Conservation (phyloP, 2,329 filamentous ascomycete species). For the Passalora sequoiae region DNA sequence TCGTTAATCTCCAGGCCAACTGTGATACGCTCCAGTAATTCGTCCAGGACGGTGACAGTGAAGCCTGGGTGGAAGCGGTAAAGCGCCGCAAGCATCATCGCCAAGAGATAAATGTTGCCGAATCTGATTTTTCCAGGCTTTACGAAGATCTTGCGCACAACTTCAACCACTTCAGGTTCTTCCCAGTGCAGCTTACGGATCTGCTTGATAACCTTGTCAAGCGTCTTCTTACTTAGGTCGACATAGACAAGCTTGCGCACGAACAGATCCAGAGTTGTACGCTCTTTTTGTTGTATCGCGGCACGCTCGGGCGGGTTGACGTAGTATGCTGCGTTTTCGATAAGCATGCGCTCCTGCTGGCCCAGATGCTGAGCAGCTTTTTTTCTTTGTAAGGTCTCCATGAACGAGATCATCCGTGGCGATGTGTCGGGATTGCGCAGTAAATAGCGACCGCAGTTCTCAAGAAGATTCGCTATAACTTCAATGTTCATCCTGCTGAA, state of each 20-base stretch:
- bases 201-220: conserved; percentile 89
- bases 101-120: conserved; percentile 89
- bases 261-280: conserved; percentile 87
- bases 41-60: conserved; percentile 85
- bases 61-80: conserved; percentile 91
- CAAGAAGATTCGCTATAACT: conserved; percentile 90
- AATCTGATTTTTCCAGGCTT: conserved; percentile 98
- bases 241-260: conserved; percentile 88
- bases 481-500: conserved; percentile 99
- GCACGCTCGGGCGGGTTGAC: conserved; percentile 91
- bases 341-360: conserved; percentile 93
- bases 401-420: conserved; percentile 85
- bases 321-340: conserved; percentile 97
- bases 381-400: conserved; percentile 92
- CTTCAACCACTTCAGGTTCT: conserved; percentile 74
- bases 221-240: conserved; percentile 89
- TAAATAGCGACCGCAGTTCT: conserved; percentile 93
- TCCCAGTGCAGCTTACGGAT: conserved; percentile 97
- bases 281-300: conserved; percentile 93
- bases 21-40: conserved; percentile 79
- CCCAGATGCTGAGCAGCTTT: conserved; percentile 93
- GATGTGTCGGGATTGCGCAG: conserved; percentile 88
- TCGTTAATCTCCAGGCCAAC: conserved; percentile 92
- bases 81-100: conserved; percentile 80
- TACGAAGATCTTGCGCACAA: conserved; percentile 85